Base-by-base conservation (phyloP, 2,329 filamentous ascomycete species). In the Dactylellina haptotyla region DNA sequence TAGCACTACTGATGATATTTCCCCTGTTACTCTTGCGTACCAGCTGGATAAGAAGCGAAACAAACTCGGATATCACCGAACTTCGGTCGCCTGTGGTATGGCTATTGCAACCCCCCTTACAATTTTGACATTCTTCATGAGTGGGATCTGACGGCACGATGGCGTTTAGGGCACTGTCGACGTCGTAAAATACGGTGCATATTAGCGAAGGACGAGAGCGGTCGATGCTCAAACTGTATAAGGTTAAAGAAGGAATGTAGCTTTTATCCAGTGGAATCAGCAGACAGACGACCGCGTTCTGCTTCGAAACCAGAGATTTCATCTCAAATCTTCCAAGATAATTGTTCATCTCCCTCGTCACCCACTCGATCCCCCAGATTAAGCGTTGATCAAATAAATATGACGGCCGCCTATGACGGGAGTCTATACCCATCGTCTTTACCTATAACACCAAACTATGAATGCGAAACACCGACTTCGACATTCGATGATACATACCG, bases 41-140 rank as follows among this genome's bases (percentile, higher is more conserved):
- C 80, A 80, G 39, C 84, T 86, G 34, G 87, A 90, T 77, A 90
- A 90, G 80, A 87, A 88, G 79, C 88, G 93, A 79, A 97, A 97
- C 81, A 97, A 96, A 82, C 85, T 98, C 74, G 94, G 94, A 39
- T 98, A 98, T 80, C 94, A 97, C 83, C 88, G 94, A 79, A 97
- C 93, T 34, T 96, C 93, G 46, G 92, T 97, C 78, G 95, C 94
- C 77, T 98, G 94, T 84, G 90, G 94, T 98, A 86, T 87, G 93
- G 88, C 66, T 43, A 72, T 63, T 34, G 41, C 72, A 45, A 18
- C 37, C 30, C 37, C n/a, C 26, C 18, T 6, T 50, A 18, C 32
- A 77, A 45, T 61, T 43, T 54, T 34, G 2, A 16, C 23, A 4
- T 34, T 61, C 43, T 50, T 56, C 10, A 25, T 37, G n/a, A 39